Base-by-base conservation (phyloP, 78 protist species). In the Dictyostelium intermedium region DNA sequence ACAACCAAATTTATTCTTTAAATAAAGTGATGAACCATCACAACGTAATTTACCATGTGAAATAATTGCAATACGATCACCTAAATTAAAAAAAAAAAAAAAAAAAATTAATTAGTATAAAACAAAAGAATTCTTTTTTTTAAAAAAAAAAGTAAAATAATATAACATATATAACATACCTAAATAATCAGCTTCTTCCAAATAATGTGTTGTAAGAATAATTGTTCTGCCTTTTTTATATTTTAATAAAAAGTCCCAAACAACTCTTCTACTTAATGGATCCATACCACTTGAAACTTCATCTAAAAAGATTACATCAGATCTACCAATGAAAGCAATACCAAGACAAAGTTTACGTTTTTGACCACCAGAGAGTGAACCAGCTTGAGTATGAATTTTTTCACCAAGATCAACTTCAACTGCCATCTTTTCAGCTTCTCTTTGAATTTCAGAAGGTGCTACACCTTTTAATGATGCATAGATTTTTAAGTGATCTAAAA, bases 131-230 rank as follows among this genome's bases (percentile, higher is more conserved):
- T n/a, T n/a, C n/a, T n/a, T n/a, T n/a, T n/a, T n/a, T n/a, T n/a
- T n/a, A n/a, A n/a, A n/a, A n/a, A n/a, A n/a, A n/a, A 39, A 39
- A 39, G 2, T 39, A 39, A 39, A 5, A 39, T 39, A 5, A 39
- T 39, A 39, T 39, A 39, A 39, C 4, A 39, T 39, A 39, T 39
- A 39, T 39, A 39, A 5, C 43, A 39, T 39, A 61, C 99, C 99
- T 23, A 99, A 96, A 34, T 86, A 45, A 82, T 98, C 99, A 0
- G 99, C 99, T 74, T 98, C 99, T 66, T 98, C 99, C 98, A 99
- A 97, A 82, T 69, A 96, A 60, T 97, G 98, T 32, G 99, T 98
- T 14, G 98, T 97, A 9, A 98, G 72, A 13, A 97, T n/a, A 13
- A 98, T 86, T 0, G 97, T 91, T 16, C 97, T 80, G 1, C 92